phyloP scores from a whole-genome alignment of 495 filamentous ascomycete genomes.

The Trichoderma reesei region DNA sequence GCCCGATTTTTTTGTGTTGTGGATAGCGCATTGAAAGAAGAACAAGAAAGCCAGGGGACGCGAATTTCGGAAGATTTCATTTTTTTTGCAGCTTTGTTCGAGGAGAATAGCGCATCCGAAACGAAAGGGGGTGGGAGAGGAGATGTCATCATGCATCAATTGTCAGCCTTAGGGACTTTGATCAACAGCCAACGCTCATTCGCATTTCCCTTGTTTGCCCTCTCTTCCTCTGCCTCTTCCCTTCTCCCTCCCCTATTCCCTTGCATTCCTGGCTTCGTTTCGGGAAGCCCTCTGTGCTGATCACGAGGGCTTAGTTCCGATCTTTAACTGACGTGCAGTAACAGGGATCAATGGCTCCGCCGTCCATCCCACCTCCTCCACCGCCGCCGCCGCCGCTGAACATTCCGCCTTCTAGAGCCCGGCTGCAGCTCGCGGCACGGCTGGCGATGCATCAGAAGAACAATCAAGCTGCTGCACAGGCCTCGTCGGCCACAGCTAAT shows the following conservation, averaged over 20 bases:
- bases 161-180: slow-evolving; percentile 4
- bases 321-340: slow-evolving; percentile 41
- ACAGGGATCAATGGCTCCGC: slow-evolving; percentile 32
- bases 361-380: slow-evolving; percentile 40
- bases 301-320: slow-evolving; percentile 29
- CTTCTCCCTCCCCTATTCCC: not conserved
- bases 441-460: slow-evolving; percentile 68
- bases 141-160: not conserved
- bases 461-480: slow-evolving; percentile 36
- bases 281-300: not conserved
- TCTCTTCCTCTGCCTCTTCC: not conserved
- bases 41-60: not conserved
- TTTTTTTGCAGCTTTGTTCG: slow-evolving; percentile 4
- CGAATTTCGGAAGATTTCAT: slow-evolving; percentile 5
- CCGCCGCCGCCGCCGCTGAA: slow-evolving; percentile 60
- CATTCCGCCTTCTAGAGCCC: slow-evolving; percentile 75
- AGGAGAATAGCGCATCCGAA: not conserved
- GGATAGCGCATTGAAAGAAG: slow-evolving; percentile 4
- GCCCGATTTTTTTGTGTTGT: not conserved
- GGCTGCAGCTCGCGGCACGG: slow-evolving; percentile 72
- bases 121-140: not conserved
- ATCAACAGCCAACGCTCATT: slow-evolving; percentile 6
- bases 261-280: not conserved
- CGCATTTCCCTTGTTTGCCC: too few species aligned
- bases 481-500: slow-evolving; percentile 13